Percentiles rank a stretch among this genome's conserved stretches.
Evolutionary conservation across 2,329 filamentous ascomycete genomes (phyloP).

Genomic region (Pseudogymnoascus sp.): DNA sequence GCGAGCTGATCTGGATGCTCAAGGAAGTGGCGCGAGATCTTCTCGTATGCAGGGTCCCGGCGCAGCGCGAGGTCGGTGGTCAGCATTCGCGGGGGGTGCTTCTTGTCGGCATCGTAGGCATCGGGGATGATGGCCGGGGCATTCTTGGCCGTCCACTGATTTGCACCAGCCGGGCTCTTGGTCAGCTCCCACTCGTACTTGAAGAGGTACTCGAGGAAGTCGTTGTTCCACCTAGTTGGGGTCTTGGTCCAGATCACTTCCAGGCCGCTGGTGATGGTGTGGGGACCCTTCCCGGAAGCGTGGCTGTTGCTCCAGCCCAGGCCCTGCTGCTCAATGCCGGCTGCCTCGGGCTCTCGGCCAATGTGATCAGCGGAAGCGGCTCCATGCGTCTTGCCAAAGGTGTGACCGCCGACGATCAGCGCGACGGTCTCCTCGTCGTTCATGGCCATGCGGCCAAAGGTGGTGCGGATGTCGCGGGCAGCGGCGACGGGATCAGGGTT

Average conservation of each 20-base stretch:
- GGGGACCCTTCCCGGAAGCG: slow-evolving; percentile 59
- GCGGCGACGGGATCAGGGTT: slow-evolving; percentile 63
- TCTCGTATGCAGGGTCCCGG: slow-evolving; percentile 66
- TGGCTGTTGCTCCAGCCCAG: slow-evolving; percentile 66
- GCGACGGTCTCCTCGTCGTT: slow-evolving; percentile 77
- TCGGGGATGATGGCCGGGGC: slow-evolving; percentile 63
- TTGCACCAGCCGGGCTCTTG: slow-evolving; percentile 69
- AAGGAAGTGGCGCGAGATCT: slow-evolving; percentile 66
- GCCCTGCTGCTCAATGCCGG: slow-evolving; percentile 59
- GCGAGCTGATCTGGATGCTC: slow-evolving; percentile 62
- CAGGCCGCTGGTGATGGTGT: slow-evolving; percentile 69
- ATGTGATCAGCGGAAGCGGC: slow-evolving; percentile 59
- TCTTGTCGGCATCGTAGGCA: slow-evolving; percentile 62
- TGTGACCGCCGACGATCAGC: slow-evolving; percentile 71
- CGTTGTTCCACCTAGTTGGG: slow-evolving; percentile 69
- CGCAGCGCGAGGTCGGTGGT: slow-evolving; percentile 69
- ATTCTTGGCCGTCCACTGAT: slow-evolving; percentile 71
- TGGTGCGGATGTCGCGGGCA: slow-evolving; percentile 65
- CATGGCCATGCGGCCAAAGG: slow-evolving; percentile 77
- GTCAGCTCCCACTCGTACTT: slow-evolving; percentile 71
- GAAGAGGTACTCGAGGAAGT: slow-evolving; percentile 70
- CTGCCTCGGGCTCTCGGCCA: slow-evolving; percentile 61
- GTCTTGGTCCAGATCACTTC: slow-evolving; percentile 77
- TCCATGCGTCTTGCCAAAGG: slow-evolving; percentile 77
- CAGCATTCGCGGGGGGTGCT: slow-evolving; percentile 70